These are phyloP conservation scores for Dothistroma pini DNA, from an alignment of 2,329 filamentous ascomycete genomes.

Conservation along the genomic window DNA sequence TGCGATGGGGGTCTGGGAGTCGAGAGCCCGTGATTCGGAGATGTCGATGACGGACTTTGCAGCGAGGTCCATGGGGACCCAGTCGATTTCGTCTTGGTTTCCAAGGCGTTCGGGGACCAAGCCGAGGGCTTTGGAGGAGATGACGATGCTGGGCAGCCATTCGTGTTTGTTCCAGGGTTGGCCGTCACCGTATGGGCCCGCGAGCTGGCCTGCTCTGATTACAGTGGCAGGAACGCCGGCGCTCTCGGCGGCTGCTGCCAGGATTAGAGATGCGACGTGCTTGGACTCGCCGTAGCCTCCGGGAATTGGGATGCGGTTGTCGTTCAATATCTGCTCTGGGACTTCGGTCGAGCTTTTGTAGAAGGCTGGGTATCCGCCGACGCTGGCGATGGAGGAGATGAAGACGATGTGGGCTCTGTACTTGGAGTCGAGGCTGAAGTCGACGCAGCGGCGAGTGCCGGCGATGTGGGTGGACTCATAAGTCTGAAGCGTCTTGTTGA, in stretches of 20 bases:
- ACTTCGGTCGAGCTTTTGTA: constrained; percentile 23
- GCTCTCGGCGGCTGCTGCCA: constrained; percentile 29
- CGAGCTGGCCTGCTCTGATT: constrained; percentile 29
- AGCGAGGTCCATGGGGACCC: constrained; percentile 45
- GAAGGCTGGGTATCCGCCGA: constrained; percentile 27
- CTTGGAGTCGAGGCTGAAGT: constrained; percentile 25
- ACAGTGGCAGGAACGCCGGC: constrained; percentile 24
- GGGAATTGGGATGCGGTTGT: constrained; percentile 27
- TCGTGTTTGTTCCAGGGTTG: constrained; percentile 40
- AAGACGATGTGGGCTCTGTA: constrained; percentile 35
- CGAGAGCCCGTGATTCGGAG: constrained; percentile 7
- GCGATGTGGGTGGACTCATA: constrained; percentile 33
- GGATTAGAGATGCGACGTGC: constrained; percentile 35
- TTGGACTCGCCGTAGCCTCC: constrained; percentile 41
- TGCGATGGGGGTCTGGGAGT: constrained; percentile 13
- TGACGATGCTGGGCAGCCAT: constrained; percentile 43
- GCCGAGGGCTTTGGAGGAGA: constrained; percentile 38
- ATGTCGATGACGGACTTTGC: constrained; percentile 29
- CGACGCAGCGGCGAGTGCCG: constrained; percentile 29
- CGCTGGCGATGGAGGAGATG: constrained; percentile 39
- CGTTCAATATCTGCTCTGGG: constrained; percentile 32
- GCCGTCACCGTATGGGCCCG: constrained; percentile 21
- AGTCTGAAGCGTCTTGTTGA: constrained; percentile 34
- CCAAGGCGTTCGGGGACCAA: constrained; percentile 40
- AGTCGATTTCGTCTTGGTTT: constrained; percentile 38